These are phyloP conservation scores for Pleurotus pulmonarius DNA, from an alignment of 768 basidiomycete species.

Conservation along the genomic window DNA sequence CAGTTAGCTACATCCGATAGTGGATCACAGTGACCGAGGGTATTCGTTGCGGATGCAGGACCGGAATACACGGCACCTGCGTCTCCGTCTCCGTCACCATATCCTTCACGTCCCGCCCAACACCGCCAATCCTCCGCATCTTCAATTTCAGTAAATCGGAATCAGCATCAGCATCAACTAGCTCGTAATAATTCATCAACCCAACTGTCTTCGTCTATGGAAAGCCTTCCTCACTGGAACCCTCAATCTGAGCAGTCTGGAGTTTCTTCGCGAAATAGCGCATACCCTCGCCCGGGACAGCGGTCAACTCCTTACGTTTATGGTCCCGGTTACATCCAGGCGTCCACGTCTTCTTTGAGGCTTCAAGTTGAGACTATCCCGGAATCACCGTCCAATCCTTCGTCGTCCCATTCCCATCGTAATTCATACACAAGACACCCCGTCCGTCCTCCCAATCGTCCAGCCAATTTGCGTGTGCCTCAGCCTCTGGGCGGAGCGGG, in stretches of 20 bases:
- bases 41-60: no score
- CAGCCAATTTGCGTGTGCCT: constrained; percentile 13
- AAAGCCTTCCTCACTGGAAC: constrained; percentile 2
- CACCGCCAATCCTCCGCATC: constrained; percentile 10
- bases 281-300: not conserved
- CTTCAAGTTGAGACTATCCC: constrained; percentile 11
- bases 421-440: constrained; percentile 12
- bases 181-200: not conserved
- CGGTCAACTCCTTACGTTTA: not conserved
- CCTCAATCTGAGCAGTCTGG: not conserved
- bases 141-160: constrained; percentile 8
- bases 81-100: constrained; percentile 12
- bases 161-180: constrained; percentile 6
- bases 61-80: constrained; percentile 13
- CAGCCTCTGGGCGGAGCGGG: constrained; percentile 46
- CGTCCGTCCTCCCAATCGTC: constrained; percentile 23
- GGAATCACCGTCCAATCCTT: constrained; percentile 27
- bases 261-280: not conserved
- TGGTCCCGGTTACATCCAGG: not conserved
- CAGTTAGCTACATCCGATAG: no score
- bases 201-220: not conserved
- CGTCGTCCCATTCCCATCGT: constrained; percentile 13
- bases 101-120: constrained; percentile 12
- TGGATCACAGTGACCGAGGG: no score
- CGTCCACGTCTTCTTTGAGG: not conserved